phyloP scores from a whole-genome alignment of 2,329 filamentous ascomycete genomes.

The Alternaria burnsii region DNA sequence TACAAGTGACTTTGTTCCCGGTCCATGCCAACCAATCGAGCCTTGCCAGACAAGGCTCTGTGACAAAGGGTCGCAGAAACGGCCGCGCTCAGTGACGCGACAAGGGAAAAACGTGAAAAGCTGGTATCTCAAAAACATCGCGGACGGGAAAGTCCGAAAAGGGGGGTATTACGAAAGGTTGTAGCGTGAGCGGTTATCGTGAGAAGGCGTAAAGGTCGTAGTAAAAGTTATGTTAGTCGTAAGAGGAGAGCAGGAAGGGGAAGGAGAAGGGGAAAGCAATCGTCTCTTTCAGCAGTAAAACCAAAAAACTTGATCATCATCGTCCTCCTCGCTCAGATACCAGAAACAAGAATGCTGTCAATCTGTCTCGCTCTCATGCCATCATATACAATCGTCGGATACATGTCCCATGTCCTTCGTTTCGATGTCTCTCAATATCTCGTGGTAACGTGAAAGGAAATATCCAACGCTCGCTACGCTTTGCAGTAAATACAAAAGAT shows the following conservation, averaged over 20 bases:
- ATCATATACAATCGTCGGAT: conserved; percentile 34
- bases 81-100: conserved; percentile 9
- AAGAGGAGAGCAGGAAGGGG: background rate
- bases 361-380: conserved; percentile 18
- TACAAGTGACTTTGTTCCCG: conserved; percentile 10
- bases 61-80: conserved; percentile 20
- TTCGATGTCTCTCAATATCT: conserved; percentile 16
- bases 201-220: conserved; percentile 8
- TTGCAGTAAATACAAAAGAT: conserved; percentile 32
- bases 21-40: conserved; percentile 17
- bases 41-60: conserved; percentile 13
- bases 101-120: conserved; percentile 7
- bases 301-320: conserved; percentile 9
- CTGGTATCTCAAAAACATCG: conserved; percentile 21
- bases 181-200: conserved; percentile 4
- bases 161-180: conserved; percentile 22
- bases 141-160: conserved; percentile 11
- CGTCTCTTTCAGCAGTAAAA: conserved; percentile 27
- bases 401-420: conserved; percentile 26
- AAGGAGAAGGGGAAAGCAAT: conserved; percentile 12
- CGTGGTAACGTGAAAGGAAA: conserved; percentile 39
- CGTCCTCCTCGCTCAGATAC: conserved; percentile 5
- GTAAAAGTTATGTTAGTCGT: conserved; percentile 6
- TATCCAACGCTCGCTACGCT: conserved; percentile 47
- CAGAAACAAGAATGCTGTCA: conserved; percentile 7